phyloP scores from a whole-genome alignment of 495 filamentous ascomycete genomes.

The Immersiella caudata region DNA sequence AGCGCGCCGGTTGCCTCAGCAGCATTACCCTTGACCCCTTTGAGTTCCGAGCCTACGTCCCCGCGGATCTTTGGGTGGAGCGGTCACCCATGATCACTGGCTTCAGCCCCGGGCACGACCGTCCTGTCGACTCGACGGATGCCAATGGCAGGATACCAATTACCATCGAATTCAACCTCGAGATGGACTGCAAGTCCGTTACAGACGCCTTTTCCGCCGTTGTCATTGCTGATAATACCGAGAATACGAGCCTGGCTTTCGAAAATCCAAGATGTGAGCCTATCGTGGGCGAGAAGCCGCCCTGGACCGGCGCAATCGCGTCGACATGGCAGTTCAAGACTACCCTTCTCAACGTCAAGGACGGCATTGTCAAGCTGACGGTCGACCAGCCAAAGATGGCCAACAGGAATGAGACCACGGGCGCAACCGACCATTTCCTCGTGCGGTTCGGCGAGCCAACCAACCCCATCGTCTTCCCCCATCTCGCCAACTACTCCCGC shows the following conservation, averaged over 20 bases:
- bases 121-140: conserved; percentile 56
- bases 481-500: conserved; percentile 60
- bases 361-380: conserved; percentile 67
- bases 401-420: conserved; percentile 34
- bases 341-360: conserved; percentile 60
- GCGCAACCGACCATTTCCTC: conserved; percentile 56
- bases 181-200: conserved; percentile 65
- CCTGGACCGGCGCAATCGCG: conserved; percentile 51
- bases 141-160: conserved; percentile 36
- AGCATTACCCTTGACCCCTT: conserved; percentile 58
- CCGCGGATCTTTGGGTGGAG: conserved; percentile 48
- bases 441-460: conserved; percentile 52
- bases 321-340: conserved; percentile 58
- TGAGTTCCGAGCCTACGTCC: conserved; percentile 68
- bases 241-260: conserved; percentile 49
- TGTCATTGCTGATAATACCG: conserved; percentile 14
- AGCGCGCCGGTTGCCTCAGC: conserved; percentile 59
- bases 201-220: conserved; percentile 47
- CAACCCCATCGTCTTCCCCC: conserved; percentile 63
- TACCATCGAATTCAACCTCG: conserved; percentile 60
- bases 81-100: conserved; percentile 69
- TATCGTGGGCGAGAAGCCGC: conserved; percentile 4
- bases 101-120: conserved; percentile 67
- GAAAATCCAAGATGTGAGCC: conserved; percentile 49
- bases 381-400: conserved; percentile 52